These are phyloP conservation scores for Termitomyces sp. DNA, from an alignment of 768 basidiomycete genomes.

Conservation along the genomic window DNA sequence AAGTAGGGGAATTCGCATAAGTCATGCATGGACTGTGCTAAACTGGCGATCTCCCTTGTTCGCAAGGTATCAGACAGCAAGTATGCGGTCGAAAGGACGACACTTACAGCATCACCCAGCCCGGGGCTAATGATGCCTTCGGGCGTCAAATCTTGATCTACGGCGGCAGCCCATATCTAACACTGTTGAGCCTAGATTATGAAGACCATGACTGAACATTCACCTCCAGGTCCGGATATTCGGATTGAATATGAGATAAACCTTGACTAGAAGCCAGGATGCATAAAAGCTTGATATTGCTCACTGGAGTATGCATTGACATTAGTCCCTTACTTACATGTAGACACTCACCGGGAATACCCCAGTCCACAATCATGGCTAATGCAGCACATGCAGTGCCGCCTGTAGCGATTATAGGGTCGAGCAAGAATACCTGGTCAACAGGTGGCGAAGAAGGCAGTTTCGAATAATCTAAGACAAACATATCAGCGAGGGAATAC, in stretches of 20 bases:
- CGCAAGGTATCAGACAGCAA: not conserved
- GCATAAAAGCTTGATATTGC: conserved; percentile 75
- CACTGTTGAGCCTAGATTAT: not conserved
- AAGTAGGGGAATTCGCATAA: not conserved
- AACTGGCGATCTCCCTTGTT: conserved; percentile 82
- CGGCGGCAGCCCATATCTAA: conserved; percentile 84
- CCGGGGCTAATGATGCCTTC: conserved; percentile 88
- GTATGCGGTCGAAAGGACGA: not conserved
- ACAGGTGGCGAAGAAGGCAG: conserved; percentile 71
- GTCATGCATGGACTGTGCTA: conserved; percentile 54
- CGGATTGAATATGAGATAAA: conserved; percentile 54
- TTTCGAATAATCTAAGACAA: conserved; percentile 77
- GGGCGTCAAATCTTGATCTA: conserved; percentile 66
- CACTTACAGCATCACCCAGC: conserved; percentile 80
- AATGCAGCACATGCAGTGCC: conserved; percentile 88
- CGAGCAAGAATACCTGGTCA: conserved; percentile 83
- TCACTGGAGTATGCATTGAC: conserved; percentile 31
- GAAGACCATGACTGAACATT: not conserved
- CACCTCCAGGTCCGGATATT: conserved; percentile 81
- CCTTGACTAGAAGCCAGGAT: conserved; percentile 79
- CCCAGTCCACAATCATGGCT: conserved; percentile 83
- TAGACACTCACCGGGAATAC: conserved; percentile 52
- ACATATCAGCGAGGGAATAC: not conserved
- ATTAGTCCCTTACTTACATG: not conserved
- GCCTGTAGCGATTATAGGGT: conserved; percentile 92